Evolutionary conservation across 768 basidiomycete species (phyloP).

Genomic region (Coprinellus micaceus): DNA sequence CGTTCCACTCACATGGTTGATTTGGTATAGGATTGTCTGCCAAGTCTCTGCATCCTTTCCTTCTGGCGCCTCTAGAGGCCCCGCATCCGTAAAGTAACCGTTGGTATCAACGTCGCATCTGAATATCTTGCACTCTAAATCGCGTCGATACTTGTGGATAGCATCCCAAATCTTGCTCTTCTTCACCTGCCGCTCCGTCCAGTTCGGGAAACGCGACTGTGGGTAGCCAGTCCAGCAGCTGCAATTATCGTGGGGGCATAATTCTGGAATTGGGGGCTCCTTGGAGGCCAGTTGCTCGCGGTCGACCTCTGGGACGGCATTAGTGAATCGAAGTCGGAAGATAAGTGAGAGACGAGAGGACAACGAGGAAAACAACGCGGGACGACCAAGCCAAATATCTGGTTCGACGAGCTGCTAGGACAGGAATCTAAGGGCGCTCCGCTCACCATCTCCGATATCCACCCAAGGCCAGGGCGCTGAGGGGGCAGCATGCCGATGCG

Average conservation of each 20-base stretch:
- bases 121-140: constrained; percentile 29
- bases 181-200: constrained; percentile 45
- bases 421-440: too few species aligned
- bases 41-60: too few species aligned
- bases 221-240: constrained; percentile 42
- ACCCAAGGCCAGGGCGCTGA: constrained; percentile 49
- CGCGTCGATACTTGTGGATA: constrained; percentile 28
- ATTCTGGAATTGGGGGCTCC: constrained; percentile 27
- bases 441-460: constrained; percentile 36
- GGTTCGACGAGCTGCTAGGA: too few species aligned
- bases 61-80: constrained; percentile 20
- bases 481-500: constrained; percentile 43
- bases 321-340: not conserved
- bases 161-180: constrained; percentile 39
- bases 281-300: constrained; percentile 27
- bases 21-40: too few species aligned
- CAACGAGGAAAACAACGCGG: too few species aligned
- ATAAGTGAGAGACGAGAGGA: too few species aligned
- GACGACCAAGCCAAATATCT: too few species aligned
- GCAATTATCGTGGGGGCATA: constrained; percentile 27
- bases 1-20: too few species aligned
- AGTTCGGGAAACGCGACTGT: constrained; percentile 51
- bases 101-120: constrained; percentile 37
- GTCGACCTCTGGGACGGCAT: constrained; percentile 40
- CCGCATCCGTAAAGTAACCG: constrained; percentile 34